A percentile compares a stretch with the other conserved stretches of the same genome.
phyloP scores from a whole-genome alignment of 148 eudicot species.

The Dysphania ambrosioides region DNA sequence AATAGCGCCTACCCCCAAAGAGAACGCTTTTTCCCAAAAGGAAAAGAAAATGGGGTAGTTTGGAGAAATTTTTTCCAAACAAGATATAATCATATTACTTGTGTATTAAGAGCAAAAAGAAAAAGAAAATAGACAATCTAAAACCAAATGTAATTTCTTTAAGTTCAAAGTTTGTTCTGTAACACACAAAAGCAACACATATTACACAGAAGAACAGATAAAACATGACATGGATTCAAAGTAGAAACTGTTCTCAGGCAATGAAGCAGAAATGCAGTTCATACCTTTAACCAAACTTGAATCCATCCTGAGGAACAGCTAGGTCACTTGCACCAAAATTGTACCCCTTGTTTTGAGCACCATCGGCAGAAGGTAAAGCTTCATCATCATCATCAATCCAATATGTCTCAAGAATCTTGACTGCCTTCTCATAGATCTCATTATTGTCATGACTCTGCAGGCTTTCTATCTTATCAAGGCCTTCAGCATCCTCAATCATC shows the following conservation, averaged over 20 bases:
- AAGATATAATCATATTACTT: neutral
- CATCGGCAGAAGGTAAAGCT: constrained; percentile 55
- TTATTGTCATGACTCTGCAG: constrained; percentile 83
- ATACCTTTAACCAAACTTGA: constrained; percentile 73
- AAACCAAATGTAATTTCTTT: too few species aligned
- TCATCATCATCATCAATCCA: constrained; percentile 90
- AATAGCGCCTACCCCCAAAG: too few species aligned
- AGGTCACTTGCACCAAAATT: constrained; percentile 55
- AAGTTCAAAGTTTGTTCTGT: too few species aligned
- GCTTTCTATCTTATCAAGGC: constrained; percentile 79
- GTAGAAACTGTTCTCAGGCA: neutral
- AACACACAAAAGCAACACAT: too few species aligned
- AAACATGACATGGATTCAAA: neutral
- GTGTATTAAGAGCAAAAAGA: neutral
- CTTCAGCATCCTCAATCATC: constrained; percentile 81
- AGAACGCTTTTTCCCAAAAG: too few species aligned
- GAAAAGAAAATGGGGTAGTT: too few species aligned
- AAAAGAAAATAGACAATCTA: too few species aligned
- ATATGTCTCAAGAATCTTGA: constrained; percentile 74
- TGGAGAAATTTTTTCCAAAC: neutral
- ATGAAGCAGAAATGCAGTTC: neutral
- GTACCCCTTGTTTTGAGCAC: constrained; percentile 69
- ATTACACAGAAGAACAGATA: neutral
- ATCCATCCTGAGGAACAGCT: constrained; percentile 76
- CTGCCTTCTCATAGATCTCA: constrained; percentile 84